Base-by-base conservation (phyloP, 2,329 filamentous ascomycete genomes). In the Pyrenophora tritici-repentis region DNA sequence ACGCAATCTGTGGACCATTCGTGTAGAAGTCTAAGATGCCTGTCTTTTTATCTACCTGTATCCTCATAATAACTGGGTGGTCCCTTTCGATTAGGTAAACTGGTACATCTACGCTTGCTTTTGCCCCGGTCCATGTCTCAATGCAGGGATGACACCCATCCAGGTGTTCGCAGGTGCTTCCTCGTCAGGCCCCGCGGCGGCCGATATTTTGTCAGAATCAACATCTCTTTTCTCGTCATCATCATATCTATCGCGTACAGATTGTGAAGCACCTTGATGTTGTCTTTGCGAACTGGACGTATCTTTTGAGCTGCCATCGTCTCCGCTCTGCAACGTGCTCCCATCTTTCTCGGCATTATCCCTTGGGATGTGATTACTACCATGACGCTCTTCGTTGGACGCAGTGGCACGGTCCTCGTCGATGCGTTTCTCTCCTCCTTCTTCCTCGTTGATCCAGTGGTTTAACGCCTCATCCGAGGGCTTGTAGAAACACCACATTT, bases 401-500 rank as follows among this genome's bases (percentile, higher is more conserved):
- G 17, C 20, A 26, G 54, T 42, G 3, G 59, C 59, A 42, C 55
- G 47, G 6, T 57, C 42, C 26, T 60, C 47, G 29, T 65, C 56
- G 34, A 62, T 58, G 7, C 63, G 55, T n/a, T 61, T 52, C 24
- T 61, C 57, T 9, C 60, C 62, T 34, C 57, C 49, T 1, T 40
- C 53, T 41, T 65, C 63, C 18, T 55, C 36, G 10, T 50, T 35
- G 9, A 65, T 56, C 68, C 68, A 72, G 18, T 59, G 54, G 32
- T 59, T 41, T 18, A 73, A 42, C 37, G 65, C 62, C 44, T 66
- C 54, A n/a, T 58, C 53, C 1, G 60, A 59, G 6, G 70, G 67
- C 41, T 67, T 70, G 41, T 73, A 71, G 63, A 83, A 81, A 72
- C 83, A 78, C 81, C 81, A 83, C 13, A 83, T 70, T 63, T 84